Base-by-base conservation (phyloP, 345 rosid species). In the Boechera stricta region DNA sequence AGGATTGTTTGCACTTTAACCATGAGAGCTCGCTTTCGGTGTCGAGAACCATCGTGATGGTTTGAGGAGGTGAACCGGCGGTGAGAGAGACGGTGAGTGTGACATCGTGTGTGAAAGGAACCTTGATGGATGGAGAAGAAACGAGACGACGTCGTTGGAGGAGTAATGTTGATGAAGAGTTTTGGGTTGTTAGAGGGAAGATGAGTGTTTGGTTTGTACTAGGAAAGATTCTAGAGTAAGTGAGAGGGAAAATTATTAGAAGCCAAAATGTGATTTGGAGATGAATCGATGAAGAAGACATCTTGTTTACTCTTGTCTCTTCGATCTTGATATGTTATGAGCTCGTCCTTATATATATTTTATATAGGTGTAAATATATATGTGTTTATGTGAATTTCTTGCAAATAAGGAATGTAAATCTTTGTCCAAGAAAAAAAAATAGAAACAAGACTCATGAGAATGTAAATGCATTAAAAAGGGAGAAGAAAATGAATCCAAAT, bases 21-120 rank as follows among this genome's bases (percentile, higher is more conserved):
- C 96, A 90, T 0, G 96, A 83, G 59, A 90, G 93, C 15, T 90
- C 96, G 52, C 96, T 90, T 41, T 93, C 96, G 1, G 96, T 90
- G 75, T 90, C 93, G 3, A 90, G 87, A 16, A 88, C 91, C 96
- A 90, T 87, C 7, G 85, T 76, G 54, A 87, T 82, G 21, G 56
- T 73, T 69, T 90, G 93, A 0, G 93, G 91, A 0, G 96, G 93
- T 7, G 96, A 74, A 26, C 93, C 96, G n/a, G 77, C 85, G 13
- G 84, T 68, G 56, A 90, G 85, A 21, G 96, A 82, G 49, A 83
- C 89, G 2, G 96, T 87, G 45, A 90, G 75, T 6, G 90, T 69
- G 21, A 87, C 91, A 70, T 88, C 81, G 60, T 86, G 88, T 41
- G 67, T 90, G 67, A 88, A 88, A 10, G 77, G 51, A 16, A 88